Percentiles rank a stretch among this genome's conserved stretches.
phyloP scores from a whole-genome alignment of 148 eudicot species.

The Gaultheria prostrata region DNA sequence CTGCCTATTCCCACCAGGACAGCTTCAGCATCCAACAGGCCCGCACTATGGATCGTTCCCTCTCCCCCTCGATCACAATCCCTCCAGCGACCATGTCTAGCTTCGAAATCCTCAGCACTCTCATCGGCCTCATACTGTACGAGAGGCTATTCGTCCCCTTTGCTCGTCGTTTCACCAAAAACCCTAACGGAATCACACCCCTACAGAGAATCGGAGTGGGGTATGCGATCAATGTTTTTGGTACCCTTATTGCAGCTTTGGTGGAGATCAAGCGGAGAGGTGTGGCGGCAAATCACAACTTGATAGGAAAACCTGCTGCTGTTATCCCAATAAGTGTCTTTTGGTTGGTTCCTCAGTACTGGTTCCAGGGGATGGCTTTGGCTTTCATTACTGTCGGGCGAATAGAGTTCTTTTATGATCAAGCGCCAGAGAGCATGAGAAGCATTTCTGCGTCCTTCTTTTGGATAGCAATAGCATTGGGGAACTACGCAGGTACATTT shows the following conservation, averaged over 20 bases:
- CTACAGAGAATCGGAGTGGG: conserved; percentile 45
- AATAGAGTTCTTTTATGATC: conserved; percentile 56
- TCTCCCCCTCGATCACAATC: not conserved
- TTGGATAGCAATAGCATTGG: conserved; percentile 39
- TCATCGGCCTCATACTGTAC: conserved; percentile 33
- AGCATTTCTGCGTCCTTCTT: conserved; percentile 33
- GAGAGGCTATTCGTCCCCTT: conserved; percentile 52
- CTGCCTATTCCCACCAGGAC: conserved; percentile 4
- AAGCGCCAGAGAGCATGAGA: conserved; percentile 44
- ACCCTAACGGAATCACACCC: not conserved
- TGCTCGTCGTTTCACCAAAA: conserved; percentile 30
- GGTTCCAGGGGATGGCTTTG: conserved; percentile 44
- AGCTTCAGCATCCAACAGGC: conserved; percentile 12
- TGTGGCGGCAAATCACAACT: conserved; percentile 33
- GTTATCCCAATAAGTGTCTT: conserved; percentile 49
- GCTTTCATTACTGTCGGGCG: conserved; percentile 44
- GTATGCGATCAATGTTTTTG: conserved; percentile 34
- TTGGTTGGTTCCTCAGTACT: conserved; percentile 52
- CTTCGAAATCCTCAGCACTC: conserved; percentile 29
- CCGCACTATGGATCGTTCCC: conserved; percentile 7
- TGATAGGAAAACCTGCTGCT: conserved; percentile 37
- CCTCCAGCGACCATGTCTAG: conserved; percentile 11
- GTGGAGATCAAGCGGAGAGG: conserved; percentile 46
- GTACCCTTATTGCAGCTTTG: conserved; percentile 36
- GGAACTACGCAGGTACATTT: conserved; percentile 30